These are phyloP conservation scores for Blastobotrys ciferrii DNA, from an alignment of 1,139 yeast species.

Conservation along the genomic window DNA sequence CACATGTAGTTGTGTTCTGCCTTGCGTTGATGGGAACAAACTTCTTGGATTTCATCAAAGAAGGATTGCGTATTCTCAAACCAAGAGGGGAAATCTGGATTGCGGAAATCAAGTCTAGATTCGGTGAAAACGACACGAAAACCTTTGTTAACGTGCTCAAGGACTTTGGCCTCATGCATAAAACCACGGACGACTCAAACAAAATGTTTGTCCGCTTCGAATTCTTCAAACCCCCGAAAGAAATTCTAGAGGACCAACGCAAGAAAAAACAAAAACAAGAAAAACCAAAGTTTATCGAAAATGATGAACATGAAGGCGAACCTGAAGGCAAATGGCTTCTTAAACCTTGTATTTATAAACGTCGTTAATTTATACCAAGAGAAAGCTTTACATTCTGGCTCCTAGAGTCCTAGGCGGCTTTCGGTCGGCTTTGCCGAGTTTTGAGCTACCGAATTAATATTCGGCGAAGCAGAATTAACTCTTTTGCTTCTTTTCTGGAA, in stretches of 20 bases:
- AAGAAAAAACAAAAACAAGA: conserved; percentile 46
- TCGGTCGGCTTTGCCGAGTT: no score
- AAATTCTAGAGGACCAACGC: conserved; percentile 61
- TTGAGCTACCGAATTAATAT: no score
- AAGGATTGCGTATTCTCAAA: conserved; percentile 80
- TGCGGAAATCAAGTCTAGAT: conserved; percentile 93
- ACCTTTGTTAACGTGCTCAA: conserved; percentile 80
- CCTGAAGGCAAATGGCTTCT: conserved; percentile 87
- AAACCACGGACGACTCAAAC: conserved; percentile 79
- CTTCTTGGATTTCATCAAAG: conserved; percentile 84
- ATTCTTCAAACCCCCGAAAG: conserved; percentile 81
- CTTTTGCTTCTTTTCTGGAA: no score
- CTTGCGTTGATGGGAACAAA: conserved; percentile 97
- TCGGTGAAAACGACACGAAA: conserved; percentile 55
- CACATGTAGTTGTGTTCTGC: conserved; percentile 85
- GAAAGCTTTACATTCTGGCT: no score
- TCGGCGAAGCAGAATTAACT: no score
- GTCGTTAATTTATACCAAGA: conserved; percentile 33
- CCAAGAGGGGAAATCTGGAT: conserved; percentile 97
- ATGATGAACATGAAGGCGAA: conserved; percentile 58
- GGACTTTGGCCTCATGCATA: conserved; percentile 80
- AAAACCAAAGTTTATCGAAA: conserved; percentile 60
- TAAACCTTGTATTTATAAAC: conserved; percentile 52
- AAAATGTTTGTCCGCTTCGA: conserved; percentile 95
- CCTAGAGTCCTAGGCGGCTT: no score